Conservation (phyloP, 495 filamentous ascomycete genomes). For the Melanomma pulvis-pyrius region DNA sequence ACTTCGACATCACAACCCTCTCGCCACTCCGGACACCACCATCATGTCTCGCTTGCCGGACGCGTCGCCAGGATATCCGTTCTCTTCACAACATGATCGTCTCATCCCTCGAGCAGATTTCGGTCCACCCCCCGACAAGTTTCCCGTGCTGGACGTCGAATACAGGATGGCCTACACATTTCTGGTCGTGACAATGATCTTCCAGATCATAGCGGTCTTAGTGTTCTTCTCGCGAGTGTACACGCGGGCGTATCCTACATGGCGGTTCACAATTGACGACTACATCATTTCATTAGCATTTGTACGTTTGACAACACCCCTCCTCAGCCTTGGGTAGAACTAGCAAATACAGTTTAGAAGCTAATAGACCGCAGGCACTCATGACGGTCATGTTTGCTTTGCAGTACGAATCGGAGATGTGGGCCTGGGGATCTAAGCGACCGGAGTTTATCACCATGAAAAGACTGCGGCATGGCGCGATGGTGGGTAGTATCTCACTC, state of each 20-base stretch:
- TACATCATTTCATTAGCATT: slow-evolving; percentile 19
- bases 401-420: background rate
- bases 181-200: slow-evolving; percentile 4
- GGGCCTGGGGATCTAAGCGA: background rate
- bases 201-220: slow-evolving; percentile 4
- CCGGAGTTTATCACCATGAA: background rate
- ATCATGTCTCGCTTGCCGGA: background rate
- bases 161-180: background rate
- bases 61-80: background rate
- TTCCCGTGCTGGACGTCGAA: background rate
- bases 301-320: background rate
- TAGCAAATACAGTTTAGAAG: background rate
- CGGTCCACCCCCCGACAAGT: background rate
- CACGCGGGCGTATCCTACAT: slow-evolving; percentile 15
- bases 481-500: slow-evolving; percentile 12
- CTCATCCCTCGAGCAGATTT: background rate
- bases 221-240: slow-evolving; percentile 16
- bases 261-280: slow-evolving; percentile 22
- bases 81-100: background rate
- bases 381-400: slow-evolving; percentile 11
- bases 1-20: background rate
- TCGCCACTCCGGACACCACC: background rate
- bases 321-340: background rate
- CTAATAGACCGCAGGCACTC: background rate
- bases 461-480: background rate